phyloP scores from a whole-genome alignment of 352 stramenopile genomes.

The Peronosclerospora sorghi region DNA sequence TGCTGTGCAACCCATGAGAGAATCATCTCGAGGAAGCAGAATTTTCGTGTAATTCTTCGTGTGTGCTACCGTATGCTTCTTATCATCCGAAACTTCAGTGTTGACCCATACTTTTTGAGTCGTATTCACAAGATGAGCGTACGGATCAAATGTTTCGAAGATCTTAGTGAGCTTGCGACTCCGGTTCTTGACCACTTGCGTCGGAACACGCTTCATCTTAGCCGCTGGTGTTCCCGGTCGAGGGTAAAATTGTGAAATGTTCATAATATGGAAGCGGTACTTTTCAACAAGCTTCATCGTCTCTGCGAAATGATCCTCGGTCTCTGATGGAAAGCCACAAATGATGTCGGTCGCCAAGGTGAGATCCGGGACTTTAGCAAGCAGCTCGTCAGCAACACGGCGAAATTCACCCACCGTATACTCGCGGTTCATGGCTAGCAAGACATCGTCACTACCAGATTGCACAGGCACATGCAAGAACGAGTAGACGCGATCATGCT shows the following conservation, averaged over 20 bases:
- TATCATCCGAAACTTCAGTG: conserved; percentile 74
- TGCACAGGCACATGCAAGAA: conserved; percentile 91
- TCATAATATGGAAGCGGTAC: conserved; percentile 87
- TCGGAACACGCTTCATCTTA: conserved; percentile 83
- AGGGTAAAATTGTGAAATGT: conserved; percentile 91
- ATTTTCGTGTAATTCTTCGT: conserved; percentile 92
- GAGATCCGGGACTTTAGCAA: conserved; percentile 61
- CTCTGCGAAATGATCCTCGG: conserved; percentile 79
- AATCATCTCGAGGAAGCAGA: conserved; percentile 59
- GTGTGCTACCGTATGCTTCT: conserved; percentile 74
- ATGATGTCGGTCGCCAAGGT: conserved; percentile 91
- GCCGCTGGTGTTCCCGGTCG: conserved; percentile 84
- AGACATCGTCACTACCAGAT: conserved; percentile 74
- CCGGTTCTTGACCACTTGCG: conserved; percentile 83
- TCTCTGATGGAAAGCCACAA: conserved; percentile 86
- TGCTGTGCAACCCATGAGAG: conserved; percentile 63
- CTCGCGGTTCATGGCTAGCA: conserved; percentile 87
- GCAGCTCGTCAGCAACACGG: conserved; percentile 59
- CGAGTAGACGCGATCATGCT: conserved; percentile 73
- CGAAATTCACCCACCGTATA: conserved; percentile 82
- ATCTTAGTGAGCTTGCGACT: conserved; percentile 74
- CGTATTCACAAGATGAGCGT: conserved; percentile 50
- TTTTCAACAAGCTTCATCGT: conserved; percentile 82
- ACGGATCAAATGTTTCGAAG: conserved; percentile 80
- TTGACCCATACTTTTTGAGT: conserved; percentile 72